A percentile compares a stretch with the other conserved stretches of the same genome.
Evolutionary conservation across 2,329 filamentous ascomycete species (phyloP).

Genomic region (Acarospora socialis): DNA sequence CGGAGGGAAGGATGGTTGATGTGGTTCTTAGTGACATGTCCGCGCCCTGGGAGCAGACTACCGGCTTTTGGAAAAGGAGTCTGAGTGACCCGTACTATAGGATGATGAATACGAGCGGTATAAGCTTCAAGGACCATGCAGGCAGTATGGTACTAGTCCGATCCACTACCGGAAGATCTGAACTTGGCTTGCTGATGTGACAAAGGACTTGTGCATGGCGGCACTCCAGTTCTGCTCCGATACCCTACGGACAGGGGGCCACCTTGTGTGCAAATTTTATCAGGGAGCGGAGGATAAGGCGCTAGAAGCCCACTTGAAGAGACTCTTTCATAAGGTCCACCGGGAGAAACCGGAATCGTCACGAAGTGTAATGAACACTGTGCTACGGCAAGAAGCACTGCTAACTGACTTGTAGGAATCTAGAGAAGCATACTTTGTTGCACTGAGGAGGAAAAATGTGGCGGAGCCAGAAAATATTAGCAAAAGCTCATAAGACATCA

Average conservation of each 20-base stretch:
- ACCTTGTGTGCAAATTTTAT: slow-evolving; percentile 97
- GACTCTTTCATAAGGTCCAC: slow-evolving; percentile 64
- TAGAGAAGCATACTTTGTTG: slow-evolving; percentile 77
- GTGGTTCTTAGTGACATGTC: slow-evolving; percentile 98
- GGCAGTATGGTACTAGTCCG: slow-evolving; percentile 69
- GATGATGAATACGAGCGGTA: slow-evolving; percentile 98
- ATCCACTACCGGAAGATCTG: not conserved
- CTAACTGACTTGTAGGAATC: slow-evolving; percentile 46
- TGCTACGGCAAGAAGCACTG: slow-evolving; percentile 5
- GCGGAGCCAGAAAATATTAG: slow-evolving; percentile 34
- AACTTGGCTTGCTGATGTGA: slow-evolving; percentile 1
- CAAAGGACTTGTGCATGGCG: slow-evolving; percentile 74
- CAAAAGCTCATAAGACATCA: slow-evolving; percentile 9
- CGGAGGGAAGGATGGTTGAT: slow-evolving; percentile 54
- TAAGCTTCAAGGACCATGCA: slow-evolving; percentile 71
- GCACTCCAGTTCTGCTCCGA: slow-evolving; percentile 77
- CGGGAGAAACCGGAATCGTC: slow-evolving; percentile 88
- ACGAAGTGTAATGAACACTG: slow-evolving; percentile 49
- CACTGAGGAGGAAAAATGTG: slow-evolving; percentile 50
- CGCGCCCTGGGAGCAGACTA: slow-evolving; percentile 78
- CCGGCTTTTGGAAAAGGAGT: slow-evolving; percentile 68
- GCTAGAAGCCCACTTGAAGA: slow-evolving; percentile 59
- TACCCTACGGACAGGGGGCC: slow-evolving; percentile 65
- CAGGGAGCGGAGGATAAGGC: slow-evolving; percentile 74
- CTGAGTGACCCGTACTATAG: slow-evolving; percentile 92